These are phyloP conservation scores for Ganoderma resinaceum DNA, from an alignment of 1,284 basidiomycete species.

Conservation along the genomic window DNA sequence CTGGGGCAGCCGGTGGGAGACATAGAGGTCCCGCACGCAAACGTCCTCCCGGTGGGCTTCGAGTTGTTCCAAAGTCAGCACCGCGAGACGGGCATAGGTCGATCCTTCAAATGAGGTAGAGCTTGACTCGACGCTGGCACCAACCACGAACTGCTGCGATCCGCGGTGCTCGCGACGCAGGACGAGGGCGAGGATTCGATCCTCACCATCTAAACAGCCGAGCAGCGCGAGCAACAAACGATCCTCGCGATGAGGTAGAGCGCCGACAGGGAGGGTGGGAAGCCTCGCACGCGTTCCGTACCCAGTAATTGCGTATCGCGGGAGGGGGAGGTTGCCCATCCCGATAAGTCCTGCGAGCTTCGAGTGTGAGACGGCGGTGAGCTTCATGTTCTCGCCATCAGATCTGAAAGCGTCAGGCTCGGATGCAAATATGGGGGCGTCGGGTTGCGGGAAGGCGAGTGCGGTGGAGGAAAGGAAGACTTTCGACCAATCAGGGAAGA, in stretches of 20 bases:
- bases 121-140: not conserved
- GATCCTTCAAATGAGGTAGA: not conserved
- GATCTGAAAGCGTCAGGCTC: not conserved
- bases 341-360: conserved; percentile 1
- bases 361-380: not conserved
- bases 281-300: conserved; percentile 6
- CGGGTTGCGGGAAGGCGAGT: not conserved
- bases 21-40: not conserved
- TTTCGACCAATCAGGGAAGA: not conserved
- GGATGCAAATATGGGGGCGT: not conserved
- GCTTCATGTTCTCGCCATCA: not conserved
- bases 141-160: not conserved
- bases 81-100: not conserved
- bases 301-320: not conserved
- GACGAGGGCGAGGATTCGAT: not conserved
- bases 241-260: not conserved
- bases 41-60: not conserved
- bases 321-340: not conserved
- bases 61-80: not conserved
- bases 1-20: not conserved
- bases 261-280: not conserved
- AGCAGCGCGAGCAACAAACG: conserved; percentile 1
- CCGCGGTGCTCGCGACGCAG: not conserved
- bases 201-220: not conserved
- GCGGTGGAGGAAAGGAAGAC: not conserved